Percentiles rank a stretch among this genome's conserved stretches.
Conservation (phyloP, 192 early-diverging fungal species). For the Jimgerdemannia flammicorona region DNA sequence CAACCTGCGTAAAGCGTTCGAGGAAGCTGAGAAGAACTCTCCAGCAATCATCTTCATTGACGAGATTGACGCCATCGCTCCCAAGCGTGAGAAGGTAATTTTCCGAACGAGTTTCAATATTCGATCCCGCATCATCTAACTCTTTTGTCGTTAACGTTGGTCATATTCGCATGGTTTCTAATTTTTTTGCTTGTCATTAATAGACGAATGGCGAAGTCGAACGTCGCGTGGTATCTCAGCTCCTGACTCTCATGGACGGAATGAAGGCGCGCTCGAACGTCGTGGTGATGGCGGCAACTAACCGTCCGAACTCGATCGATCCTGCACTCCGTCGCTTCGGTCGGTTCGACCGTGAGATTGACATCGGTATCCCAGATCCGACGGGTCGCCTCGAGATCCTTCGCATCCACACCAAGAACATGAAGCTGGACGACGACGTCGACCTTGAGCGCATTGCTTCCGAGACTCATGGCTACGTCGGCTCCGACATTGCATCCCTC, state of each 20-base stretch:
- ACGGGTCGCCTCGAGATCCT: slow-evolving; percentile 98
- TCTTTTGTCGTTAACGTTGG: too few species aligned
- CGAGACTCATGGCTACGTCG: slow-evolving; percentile 97
- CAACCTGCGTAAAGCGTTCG: slow-evolving; percentile 97
- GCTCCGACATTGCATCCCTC: slow-evolving; percentile 94
- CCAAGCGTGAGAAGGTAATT: slow-evolving; percentile 72
- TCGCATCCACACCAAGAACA: slow-evolving; percentile 99
- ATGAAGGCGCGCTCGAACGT: slow-evolving; percentile 88
- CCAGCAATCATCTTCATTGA: slow-evolving; percentile 98
- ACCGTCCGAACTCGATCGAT: slow-evolving; percentile 98
- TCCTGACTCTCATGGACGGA: slow-evolving; percentile 95
- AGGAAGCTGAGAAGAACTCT: slow-evolving; percentile 97
- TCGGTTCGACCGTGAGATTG: slow-evolving; percentile 98
- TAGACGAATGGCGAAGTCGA: slow-evolving; percentile 91
- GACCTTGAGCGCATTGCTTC: slow-evolving; percentile 96
- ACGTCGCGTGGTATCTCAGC: slow-evolving; percentile 92
- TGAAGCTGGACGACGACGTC: slow-evolving; percentile 97
- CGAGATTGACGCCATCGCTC: slow-evolving; percentile 97
- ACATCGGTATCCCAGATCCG: slow-evolving; percentile 99
- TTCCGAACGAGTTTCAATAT: background rate
- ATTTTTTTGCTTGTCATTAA: slow-evolving; percentile 1
- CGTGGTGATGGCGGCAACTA: slow-evolving; percentile 99
- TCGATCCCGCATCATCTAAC: background rate
- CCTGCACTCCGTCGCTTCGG: slow-evolving; percentile 98
- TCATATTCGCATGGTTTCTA: too few species aligned